Percentiles rank a stretch among this genome's conserved stretches.
These are phyloP conservation scores for Pholiota conissans DNA, from an alignment of 768 basidiomycete species.

Conservation along the genomic window DNA sequence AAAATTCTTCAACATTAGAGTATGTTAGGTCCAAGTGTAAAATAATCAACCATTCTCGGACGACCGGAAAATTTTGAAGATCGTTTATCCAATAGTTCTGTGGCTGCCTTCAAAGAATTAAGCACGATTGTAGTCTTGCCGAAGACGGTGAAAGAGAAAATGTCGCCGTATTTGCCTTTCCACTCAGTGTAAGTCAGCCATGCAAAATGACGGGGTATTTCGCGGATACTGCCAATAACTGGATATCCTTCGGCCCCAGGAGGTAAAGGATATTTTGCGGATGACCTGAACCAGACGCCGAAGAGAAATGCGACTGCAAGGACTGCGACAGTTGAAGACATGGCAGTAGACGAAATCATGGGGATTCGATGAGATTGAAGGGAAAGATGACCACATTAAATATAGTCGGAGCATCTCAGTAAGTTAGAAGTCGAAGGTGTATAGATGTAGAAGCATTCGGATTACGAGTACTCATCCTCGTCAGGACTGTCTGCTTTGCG, in stretches of 20 bases:
- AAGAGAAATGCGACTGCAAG: neutral
- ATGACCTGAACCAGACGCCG: neutral
- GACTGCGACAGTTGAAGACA: neutral
- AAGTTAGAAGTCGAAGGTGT: neutral
- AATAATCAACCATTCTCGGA: conserved; percentile 26
- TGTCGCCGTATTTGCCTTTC: conserved; percentile 25
- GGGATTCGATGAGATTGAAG: neutral
- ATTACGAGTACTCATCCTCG: neutral
- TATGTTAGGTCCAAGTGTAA: neutral
- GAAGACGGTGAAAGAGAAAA: conserved; percentile 34
- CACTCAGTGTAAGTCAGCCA: conserved; percentile 33
- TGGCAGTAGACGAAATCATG: neutral
- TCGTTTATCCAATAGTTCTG: conserved; percentile 44
- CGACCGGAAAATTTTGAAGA: conserved; percentile 46
- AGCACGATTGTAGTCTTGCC: conserved; percentile 39
- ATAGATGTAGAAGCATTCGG: neutral
- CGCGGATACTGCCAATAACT: conserved; percentile 32
- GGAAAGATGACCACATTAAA: neutral
- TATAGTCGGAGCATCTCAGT: neutral
- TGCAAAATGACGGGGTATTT: conserved; percentile 25
- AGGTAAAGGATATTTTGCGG: conserved; percentile 16
- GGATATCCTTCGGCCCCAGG: conserved; percentile 34
- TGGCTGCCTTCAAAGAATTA: conserved; percentile 37
- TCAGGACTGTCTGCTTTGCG: neutral
- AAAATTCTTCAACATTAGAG: neutral